Base-by-base conservation (phyloP, 306 rosid species). In the Trifolium dubium region DNA sequence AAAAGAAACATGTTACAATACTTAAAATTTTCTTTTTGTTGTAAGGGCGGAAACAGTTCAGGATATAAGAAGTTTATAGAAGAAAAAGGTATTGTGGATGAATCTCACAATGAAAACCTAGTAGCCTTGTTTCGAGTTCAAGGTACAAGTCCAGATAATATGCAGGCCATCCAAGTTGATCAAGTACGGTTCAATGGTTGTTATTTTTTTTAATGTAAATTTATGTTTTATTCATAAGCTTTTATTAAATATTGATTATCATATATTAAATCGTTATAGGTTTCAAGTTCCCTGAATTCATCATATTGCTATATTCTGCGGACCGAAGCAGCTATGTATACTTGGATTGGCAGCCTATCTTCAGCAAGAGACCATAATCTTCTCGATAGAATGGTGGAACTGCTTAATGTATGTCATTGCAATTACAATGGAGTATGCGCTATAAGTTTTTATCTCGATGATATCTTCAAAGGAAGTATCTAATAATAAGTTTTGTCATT, bases 91-190 rank as follows among this genome's bases (percentile, higher is more conserved):
- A 70, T 62, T 32, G 65, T 55, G 7, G 97, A 93, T 58, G 91
- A 93, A 75, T 86, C 91, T 23, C 86, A 85, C 75, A 80, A 81
- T 76, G 90, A 85, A 83, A 82, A 75, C 62, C 81, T 83, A 76
- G 85, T 66, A 64, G 94, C 97, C 61, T 84, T 93, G 39, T 91
- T 93, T 77, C 92, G 86, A 78, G 86, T 93, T 73, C 98, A 89
- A 89, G 98, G 98, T 62, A 89, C 86, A 10, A 87, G 87, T 85
- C 85, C 80, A 14, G 82, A 82, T 35, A 89, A 89, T 74, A 88
- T 91, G 91, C 97, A 89, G 88, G 98, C 96, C 63, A 89, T 93
- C 83, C 94, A 93, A 87, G 94, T 89, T 34, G 89, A 89, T 77
- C 85, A 76, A n/a, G 98, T 93, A 83, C 64, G 92, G 85, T 80